Evolutionary conservation across 495 filamentous ascomycete genomes (phyloP).

Genomic region (Hyphodiscus hymeniophilus): DNA sequence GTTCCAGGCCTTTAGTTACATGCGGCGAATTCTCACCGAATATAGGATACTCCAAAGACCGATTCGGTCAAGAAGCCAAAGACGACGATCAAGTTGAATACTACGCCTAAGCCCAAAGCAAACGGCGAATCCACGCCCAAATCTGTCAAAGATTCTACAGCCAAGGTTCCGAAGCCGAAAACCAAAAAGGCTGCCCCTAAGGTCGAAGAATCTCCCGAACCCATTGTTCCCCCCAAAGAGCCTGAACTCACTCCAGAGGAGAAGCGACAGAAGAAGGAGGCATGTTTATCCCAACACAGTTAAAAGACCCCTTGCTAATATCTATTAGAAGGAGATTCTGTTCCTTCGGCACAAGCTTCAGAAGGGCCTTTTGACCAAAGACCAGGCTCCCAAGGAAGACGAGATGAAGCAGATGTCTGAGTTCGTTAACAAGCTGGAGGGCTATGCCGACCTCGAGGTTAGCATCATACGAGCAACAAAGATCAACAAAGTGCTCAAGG

Average conservation of each 20-base stretch:
- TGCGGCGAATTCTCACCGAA: neutral
- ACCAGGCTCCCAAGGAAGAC: conserved; percentile 73
- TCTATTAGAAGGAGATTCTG: conserved; percentile 54
- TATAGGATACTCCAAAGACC: conserved; percentile 42
- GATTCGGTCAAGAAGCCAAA: conserved; percentile 50
- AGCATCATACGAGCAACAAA: conserved; percentile 78
- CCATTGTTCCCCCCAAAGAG: conserved; percentile 24
- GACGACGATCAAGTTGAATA: conserved; percentile 53
- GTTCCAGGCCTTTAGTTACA: conserved; percentile 5
- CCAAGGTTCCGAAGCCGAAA: conserved; percentile 55
- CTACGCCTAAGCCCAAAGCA: conserved; percentile 39
- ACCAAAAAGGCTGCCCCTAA: conserved; percentile 54
- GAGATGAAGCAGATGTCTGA: conserved; percentile 81
- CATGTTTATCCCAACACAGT: conserved; percentile 36
- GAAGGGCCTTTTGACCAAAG: conserved; percentile 77
- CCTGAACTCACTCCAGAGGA: conserved; percentile 42
- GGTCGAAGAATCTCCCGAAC: conserved; percentile 15
- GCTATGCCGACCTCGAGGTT: conserved; percentile 69
- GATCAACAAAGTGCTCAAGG: conserved; percentile 91
- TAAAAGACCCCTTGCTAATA: too few relatives aligned
- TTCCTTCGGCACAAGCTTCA: conserved; percentile 87
- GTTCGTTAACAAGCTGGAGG: conserved; percentile 73
- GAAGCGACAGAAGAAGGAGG: conserved; percentile 46
- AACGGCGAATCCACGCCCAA: conserved; percentile 45
- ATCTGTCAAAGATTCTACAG: conserved; percentile 39